Evolutionary conservation across 129 eudicot species (phyloP), one percentile per base, ranked within the genome.

Genomic region (Centaurea solstitialis): DNA sequence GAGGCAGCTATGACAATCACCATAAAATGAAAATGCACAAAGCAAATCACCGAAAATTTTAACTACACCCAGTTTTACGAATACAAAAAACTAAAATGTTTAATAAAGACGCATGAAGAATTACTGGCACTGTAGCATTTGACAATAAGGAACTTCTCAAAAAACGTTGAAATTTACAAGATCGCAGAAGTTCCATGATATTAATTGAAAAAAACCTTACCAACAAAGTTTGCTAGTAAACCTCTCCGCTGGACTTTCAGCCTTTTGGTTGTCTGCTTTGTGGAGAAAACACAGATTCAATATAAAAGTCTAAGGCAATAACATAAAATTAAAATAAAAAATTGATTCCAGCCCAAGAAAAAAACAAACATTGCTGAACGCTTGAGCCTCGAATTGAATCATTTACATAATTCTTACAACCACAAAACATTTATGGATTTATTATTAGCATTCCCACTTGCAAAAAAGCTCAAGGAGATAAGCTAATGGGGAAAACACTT

Each of bases 161-260:
- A 35, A 78, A 5, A 26, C 9, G 53, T 68, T 11, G 7, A 47
- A 18, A 65, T 1, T n/a, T 43, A 68, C 28, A 28, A 28, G 45
- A 68, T 2, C 15, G 18, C 17, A 68, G 26, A 78, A 59, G 72
- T 28, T 53, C 28, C 53, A 78, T 73, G 18, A 76, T 65, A 65
- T 40, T 73, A 66, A 26, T 18, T 68, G 12, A 78, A 78, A 68
- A 68, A 68, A 45, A 78, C 38, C 82, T 78, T 78, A 67, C 81
- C 75, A 68, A 28, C 80, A 78, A 28, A 78, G 30, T 8, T 43
- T 78, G 75, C 68, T 33, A 68, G 75, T 47, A 78, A 78, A 68
- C 68, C 82, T 68, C 75, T 68, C 81, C 47, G n/a, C 53, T 9
- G 75, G 75, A 78, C 45, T 78, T 43, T 78, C 75, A 68, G 75